Evolutionary conservation across 345 rosid genomes (phyloP).

Genomic region (Ceriops zippeliana): DNA sequence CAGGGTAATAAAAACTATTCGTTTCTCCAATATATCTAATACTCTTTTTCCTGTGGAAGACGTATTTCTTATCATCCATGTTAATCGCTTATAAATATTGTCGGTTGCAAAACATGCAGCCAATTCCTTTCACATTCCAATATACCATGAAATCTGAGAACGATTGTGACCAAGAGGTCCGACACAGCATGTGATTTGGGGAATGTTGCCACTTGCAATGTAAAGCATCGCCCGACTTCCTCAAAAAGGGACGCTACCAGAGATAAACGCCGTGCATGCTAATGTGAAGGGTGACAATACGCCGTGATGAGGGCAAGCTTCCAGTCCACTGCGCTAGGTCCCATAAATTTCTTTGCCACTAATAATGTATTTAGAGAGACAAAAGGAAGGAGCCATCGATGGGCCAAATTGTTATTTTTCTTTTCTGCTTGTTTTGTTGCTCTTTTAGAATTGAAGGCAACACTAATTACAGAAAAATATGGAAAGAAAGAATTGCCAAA

Average conservation of each 20-base stretch:
- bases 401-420: constrained; percentile 18
- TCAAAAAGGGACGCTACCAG: not conserved
- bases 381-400: constrained; percentile 34
- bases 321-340: constrained; percentile 4
- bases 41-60: no score
- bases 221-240: no score
- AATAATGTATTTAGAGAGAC: constrained; percentile 26
- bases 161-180: no score
- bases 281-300: constrained; percentile 14
- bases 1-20: no score
- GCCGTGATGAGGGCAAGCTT: constrained; percentile 13
- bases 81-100: no score
- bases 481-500: constrained; percentile 30
- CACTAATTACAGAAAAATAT: constrained; percentile 12
- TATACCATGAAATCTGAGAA: no score
- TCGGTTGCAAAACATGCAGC: no score
- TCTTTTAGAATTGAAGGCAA: constrained; percentile 12
- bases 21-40: no score
- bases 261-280: constrained; percentile 9
- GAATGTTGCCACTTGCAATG: no score
- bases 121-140: no score
- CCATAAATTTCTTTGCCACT: not conserved
- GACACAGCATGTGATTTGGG: no score
- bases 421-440: constrained; percentile 29
- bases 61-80: no score